Evolutionary conservation across 2,329 filamentous ascomycete species (phyloP), one percentile per base, ranked within the genome.

Genomic region (Calonectria leucothoes): DNA sequence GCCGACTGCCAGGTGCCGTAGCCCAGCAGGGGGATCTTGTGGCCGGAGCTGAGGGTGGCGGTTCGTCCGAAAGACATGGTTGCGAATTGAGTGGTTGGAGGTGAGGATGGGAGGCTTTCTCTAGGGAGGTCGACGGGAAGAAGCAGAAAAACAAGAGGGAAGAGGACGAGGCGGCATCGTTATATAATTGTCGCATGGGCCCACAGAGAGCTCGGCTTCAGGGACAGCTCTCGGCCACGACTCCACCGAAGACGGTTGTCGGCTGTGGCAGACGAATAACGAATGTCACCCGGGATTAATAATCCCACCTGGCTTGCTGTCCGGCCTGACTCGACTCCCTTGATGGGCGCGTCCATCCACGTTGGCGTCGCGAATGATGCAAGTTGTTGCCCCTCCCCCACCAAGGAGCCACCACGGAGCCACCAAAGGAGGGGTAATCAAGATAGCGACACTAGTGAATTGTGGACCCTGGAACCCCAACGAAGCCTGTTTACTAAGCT

Each of bases 1-100:
- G 88, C 86, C 37, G 92, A 91, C 82, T 94, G 92, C 92, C 92
- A 94, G 79, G 92, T 94, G 80, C 92, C 92, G 73, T 83, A 88
- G 75, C 90, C 89, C 74, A 92, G 84, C 64, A 87, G 87, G 3
- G 92, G 90, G 70, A 94, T 94, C 85, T 91, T 91, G 81, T 90
- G 89, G 77, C 93, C 93, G 69, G 89, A 89, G 86, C 89, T 92
- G 80, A 92, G 88, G 74, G 89, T 90, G 78, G 91, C 89, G 83
- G 90, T 86, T 78, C 82, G 84, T 72, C 86, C 88, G 81, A 86
- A 85, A 81, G 91, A 92, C 91, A 93, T 92, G 75, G 66, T 81
- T 75, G 75, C 61, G 31, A n/a, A 45, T n/a, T 20, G 12, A 39
- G 39, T 39, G 3, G n/a, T n/a, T 27, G 31, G 14, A 23, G 37